Conservation (phyloP, 140 eudicot species). For the Bidens hawaiensis region DNA sequence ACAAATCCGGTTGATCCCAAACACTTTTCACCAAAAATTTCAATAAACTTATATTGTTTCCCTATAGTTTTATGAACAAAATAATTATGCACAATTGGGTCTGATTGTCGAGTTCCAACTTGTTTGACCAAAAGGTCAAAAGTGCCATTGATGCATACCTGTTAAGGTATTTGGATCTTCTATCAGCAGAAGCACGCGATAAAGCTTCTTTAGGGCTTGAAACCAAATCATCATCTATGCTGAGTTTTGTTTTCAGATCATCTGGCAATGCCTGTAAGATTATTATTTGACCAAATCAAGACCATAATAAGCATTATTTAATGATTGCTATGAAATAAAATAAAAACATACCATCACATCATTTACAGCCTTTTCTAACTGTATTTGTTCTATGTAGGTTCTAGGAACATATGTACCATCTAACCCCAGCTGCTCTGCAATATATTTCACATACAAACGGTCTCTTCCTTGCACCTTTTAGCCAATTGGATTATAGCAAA, state of each 20-base stretch:
- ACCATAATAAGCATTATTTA: background rate
- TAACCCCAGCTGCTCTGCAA: constrained; percentile 82
- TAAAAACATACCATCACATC: constrained; percentile 75
- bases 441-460: constrained; percentile 61
- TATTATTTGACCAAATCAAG: constrained; percentile 21
- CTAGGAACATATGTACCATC: constrained; percentile 93
- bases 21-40: background rate
- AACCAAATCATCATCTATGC: constrained; percentile 72
- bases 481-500: constrained; percentile 2
- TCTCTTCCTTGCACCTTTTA: constrained; percentile 95
- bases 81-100: background rate
- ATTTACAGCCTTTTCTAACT: constrained; percentile 74
- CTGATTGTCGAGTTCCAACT: background rate
- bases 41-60: too few relatives aligned
- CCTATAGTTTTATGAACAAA: background rate
- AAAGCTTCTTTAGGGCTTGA: constrained; percentile 91
- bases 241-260: constrained; percentile 87
- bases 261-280: constrained; percentile 77
- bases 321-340: background rate
- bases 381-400: constrained; percentile 95
- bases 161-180: constrained; percentile 67
- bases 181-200: constrained; percentile 85
- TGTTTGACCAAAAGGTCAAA: background rate
- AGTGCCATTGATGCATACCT: constrained; percentile 33
- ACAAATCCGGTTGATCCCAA: background rate